These are phyloP conservation scores for Colletotrichum shisoi DNA, from an alignment of 2,329 filamentous ascomycete genomes.

Conservation along the genomic window DNA sequence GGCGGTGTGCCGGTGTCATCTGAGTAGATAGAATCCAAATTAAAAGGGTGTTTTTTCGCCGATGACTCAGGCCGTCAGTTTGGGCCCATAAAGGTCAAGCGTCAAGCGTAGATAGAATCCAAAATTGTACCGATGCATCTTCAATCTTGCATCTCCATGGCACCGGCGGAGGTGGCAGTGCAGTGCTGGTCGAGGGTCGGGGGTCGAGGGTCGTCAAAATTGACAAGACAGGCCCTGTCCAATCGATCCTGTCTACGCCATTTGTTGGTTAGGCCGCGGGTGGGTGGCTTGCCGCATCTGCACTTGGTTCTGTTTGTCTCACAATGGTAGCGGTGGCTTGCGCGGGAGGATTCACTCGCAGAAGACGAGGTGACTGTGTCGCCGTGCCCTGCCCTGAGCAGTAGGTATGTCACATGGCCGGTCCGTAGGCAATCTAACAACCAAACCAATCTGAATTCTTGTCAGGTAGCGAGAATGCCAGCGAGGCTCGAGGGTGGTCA, in stretches of 20 bases:
- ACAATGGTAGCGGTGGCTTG: not conserved
- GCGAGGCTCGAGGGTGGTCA: conserved; percentile 5
- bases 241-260: not conserved
- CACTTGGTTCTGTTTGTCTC: not conserved
- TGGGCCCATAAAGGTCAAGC: no score
- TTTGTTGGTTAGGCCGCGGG: not conserved
- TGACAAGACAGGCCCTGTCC: not conserved
- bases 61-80: no score
- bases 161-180: not conserved
- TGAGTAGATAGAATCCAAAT: not conserved
- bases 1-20: not conserved
- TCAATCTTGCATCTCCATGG: not conserved
- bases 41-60: no score
- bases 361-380: not conserved
- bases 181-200: not conserved
- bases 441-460: not conserved
- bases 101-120: not conserved
- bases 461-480: conserved; percentile 1
- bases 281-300: no score
- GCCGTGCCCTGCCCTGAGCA: not conserved
- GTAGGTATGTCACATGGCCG: conserved; percentile 14
- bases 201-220: not conserved
- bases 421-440: no score
- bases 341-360: conserved; percentile 17
- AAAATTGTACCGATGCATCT: not conserved